Evolutionary conservation across 495 filamentous ascomycete genomes (phyloP), one percentile per base, ranked within the genome.

Genomic region (Neurospora sp.): DNA sequence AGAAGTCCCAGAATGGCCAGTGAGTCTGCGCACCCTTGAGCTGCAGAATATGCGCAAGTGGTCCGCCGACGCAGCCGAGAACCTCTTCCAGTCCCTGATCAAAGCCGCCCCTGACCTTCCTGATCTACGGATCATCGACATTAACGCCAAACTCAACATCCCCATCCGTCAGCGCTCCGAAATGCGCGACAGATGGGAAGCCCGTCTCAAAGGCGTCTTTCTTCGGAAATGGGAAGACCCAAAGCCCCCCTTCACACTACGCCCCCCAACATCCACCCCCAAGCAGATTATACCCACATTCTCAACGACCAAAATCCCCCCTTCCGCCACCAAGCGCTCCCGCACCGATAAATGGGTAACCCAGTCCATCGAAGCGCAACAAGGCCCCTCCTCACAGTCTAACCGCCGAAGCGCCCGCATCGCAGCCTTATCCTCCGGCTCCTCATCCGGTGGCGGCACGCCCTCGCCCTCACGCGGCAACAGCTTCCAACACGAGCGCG

Each of bases 121-220:
- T 0, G 81, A 89, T 53, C 85, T 97, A 37, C 89, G 93, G 3
- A 81, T 84, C 16, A 81, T 97, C 27, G 83, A 84, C 6, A 86
- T 97, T 38, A 90, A 90, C 72, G 88, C 90, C 37, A 93, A 92
- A 74, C 80, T 97, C 37, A 85, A 89, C 70, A 90, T 92, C 68
- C 87, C 88, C 22, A 96, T 93, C 91, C 90, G 92, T 69, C 90
- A 94, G 73, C 88, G 94, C 38, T 91, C 90, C 8, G 85, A 83
- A 6, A 89, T 97, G 73, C 86, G 93, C 35, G 88, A 91, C 73
- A 87, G 87, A 73, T 94, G 93, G 91, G 89, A 89, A 37, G 83
- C 84, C 9, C 87, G 84, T 61, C 81, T 97, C 18, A 83, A 86
- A 42, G 81, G 80, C 12, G 87, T 92, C 0, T 97, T 94, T 77